phyloP scores from a whole-genome alignment of 2,329 filamentous ascomycete genomes.

The Incumbomyces lentus region DNA sequence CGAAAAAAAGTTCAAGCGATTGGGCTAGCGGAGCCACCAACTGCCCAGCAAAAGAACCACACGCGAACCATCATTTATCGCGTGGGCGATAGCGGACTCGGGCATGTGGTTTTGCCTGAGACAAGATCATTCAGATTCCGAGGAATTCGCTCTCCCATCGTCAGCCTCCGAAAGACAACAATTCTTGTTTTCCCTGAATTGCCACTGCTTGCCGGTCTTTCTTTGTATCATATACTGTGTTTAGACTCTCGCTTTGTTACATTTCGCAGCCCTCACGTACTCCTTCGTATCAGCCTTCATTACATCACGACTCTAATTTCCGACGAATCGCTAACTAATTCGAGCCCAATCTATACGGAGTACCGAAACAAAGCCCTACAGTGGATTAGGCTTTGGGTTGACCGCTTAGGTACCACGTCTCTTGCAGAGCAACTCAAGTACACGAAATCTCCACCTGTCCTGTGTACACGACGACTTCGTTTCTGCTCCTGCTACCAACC shows the following conservation, averaged over 20 bases:
- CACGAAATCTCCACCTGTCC: constrained; percentile 1
- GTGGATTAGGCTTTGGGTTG: neutral
- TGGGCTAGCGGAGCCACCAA: no score
- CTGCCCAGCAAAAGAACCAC: no score
- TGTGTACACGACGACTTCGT: neutral
- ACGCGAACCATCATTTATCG: no score
- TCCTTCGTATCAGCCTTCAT: neutral
- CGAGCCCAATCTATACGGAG: neutral
- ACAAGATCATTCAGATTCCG: no score
- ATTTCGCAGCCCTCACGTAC: neutral
- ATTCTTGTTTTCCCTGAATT: no score
- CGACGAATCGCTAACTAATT: neutral
- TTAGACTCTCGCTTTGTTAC: neutral
- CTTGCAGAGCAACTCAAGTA: neutral
- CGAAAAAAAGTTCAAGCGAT: no score
- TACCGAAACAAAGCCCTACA: neutral
- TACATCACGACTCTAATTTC: constrained; percentile 4
- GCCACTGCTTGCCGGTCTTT: no score
- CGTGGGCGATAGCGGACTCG: no score
- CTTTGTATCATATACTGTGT: no score
- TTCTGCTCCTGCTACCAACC: neutral
- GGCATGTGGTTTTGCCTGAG: no score
- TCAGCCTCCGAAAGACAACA: no score
- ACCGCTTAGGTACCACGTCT: neutral
- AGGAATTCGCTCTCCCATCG: no score